Conservation (phyloP, 2,329 filamentous ascomycete genomes). For the Colletotrichum ledebouriae region DNA sequence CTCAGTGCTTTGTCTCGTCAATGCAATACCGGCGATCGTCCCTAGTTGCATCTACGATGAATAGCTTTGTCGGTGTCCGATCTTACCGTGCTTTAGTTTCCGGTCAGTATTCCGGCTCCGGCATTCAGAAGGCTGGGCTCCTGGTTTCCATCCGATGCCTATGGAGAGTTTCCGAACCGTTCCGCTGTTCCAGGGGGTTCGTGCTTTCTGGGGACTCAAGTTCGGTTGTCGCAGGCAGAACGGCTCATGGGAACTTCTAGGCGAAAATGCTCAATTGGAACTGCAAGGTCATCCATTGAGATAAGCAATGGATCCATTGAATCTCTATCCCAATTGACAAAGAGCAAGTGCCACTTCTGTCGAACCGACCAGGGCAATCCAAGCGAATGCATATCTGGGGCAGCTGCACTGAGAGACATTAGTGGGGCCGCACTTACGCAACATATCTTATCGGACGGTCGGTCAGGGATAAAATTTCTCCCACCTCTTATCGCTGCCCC, state of each 20-base stretch:
- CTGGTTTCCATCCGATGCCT: slow-evolving; percentile 29
- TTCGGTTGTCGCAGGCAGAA: slow-evolving; percentile 1
- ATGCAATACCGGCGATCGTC: slow-evolving; percentile 30
- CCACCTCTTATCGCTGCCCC: slow-evolving; percentile 40
- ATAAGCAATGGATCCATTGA: background rate
- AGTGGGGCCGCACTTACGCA: background rate
- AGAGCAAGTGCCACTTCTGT: no score
- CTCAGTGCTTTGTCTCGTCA: background rate
- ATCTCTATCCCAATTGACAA: background rate
- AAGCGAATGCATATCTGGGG: background rate
- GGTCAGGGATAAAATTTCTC: slow-evolving; percentile 42
- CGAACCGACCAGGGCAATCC: no score
- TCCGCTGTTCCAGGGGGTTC: background rate
- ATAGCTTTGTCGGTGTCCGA: slow-evolving; percentile 9
- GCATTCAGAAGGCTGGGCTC: slow-evolving; percentile 1
- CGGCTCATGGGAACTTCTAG: background rate
- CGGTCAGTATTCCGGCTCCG: slow-evolving; percentile 25
- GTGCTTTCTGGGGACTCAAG: background rate
- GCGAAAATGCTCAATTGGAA: background rate
- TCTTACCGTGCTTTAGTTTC: slow-evolving; percentile 13
- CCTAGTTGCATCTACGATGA: background rate
- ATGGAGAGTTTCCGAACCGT: slow-evolving; percentile 16
- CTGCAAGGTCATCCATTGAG: no score
- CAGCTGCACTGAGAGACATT: slow-evolving; percentile 1
- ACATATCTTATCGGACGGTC: slow-evolving; percentile 36